Percentiles rank a stretch among this genome's conserved stretches.
These are phyloP conservation scores for Cryptococcus sp. DNA, from an alignment of 1,284 basidiomycete species.

Conservation along the genomic window DNA sequence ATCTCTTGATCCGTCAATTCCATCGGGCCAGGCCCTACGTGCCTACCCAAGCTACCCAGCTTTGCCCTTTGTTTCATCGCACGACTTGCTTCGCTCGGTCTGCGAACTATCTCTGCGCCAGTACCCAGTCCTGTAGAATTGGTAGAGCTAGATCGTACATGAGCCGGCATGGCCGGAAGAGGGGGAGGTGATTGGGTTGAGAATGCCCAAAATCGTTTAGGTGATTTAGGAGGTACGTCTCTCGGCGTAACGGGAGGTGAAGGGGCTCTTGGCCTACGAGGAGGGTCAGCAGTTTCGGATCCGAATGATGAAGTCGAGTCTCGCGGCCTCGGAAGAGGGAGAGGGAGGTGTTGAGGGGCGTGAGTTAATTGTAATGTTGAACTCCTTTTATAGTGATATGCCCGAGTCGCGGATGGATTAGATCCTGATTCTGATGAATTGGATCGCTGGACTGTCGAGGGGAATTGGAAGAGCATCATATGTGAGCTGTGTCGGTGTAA, in stretches of 20 bases:
- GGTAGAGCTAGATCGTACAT: conserved; percentile 2
- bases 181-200: not conserved
- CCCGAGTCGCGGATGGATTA: not conserved
- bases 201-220: conserved; percentile 15
- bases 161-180: conserved; percentile 1
- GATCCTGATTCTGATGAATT: not conserved
- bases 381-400: too few species aligned
- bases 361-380: too few species aligned
- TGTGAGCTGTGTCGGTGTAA: too few species aligned
- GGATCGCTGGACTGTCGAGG: not conserved
- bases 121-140: not conserved
- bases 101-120: not conserved
- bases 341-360: not conserved
- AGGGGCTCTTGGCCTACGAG: not conserved
- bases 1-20: too few species aligned
- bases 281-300: not conserved
- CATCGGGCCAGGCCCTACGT: too few species aligned
- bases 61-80: not conserved
- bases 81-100: not conserved
- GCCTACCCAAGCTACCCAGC: not conserved
- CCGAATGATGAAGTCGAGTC: not conserved
- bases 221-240: conserved; percentile 14
- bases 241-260: not conserved
- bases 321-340: not conserved
- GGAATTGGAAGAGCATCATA: not conserved